Evolutionary conservation across 495 filamentous ascomycete genomes (phyloP), one percentile per base, ranked within the genome.

Genomic region (Talaromyces liani): DNA sequence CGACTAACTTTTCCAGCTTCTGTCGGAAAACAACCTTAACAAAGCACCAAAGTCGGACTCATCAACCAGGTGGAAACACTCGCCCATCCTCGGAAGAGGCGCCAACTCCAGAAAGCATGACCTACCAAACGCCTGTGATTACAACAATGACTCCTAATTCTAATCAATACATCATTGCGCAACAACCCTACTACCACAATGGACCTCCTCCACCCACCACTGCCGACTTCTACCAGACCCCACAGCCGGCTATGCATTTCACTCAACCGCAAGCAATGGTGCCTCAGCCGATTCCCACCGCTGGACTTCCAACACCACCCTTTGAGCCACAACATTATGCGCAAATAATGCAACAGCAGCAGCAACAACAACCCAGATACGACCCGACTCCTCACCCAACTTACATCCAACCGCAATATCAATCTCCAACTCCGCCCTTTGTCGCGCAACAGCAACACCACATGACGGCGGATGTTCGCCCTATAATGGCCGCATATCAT

Each of bases 11-110:
- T 25, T 45, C 9, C 73, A 95, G 91, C 68, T 95, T 93, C 73
- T 93, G 90, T 77, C 84, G 91, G 47, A 93, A 93, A 70, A 93
- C 91, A 9, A 93, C 91, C 20, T 85, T 93, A 82, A 90, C 91
- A 6, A 95, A 93, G 71, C 91, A 95, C 66, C 85, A 88, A 68
- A 76, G 85, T 57, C 84, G 87, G 24, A 86, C 86, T 2, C 90
- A 92, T 70, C 85, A 85, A 34, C 80, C 84, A 58, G 85, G 87
- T 3, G 78, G 82, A 58, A 74, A 74, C 61, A 73, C 72, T 58
- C 75, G 77, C 61, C 72, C 72, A 34, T 74, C 76, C 8, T 79
- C 77, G 6, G 78, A 79, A 65, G 78, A 79, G 62, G 67, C 73
- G 10, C 56, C 56, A 9, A 69, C 67, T 22, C 78, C 78, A 4